phyloP scores from a whole-genome alignment of 352 stramenopile genomes.

The Detonula confervacea region DNA sequence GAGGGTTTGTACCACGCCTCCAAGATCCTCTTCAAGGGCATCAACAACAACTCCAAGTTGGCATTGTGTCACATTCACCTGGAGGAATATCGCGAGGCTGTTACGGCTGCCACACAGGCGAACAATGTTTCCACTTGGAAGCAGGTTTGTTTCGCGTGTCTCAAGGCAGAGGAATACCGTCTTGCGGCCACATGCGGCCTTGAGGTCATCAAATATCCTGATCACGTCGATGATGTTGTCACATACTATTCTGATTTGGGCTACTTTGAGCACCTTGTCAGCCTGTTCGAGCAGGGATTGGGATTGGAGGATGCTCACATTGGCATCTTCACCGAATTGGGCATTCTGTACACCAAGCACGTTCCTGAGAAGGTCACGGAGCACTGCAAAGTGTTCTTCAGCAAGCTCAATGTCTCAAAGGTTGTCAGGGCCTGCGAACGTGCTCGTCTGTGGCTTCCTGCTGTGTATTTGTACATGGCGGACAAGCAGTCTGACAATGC shows the following conservation, averaged over 20 bases:
- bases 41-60: slow-evolving; percentile 99
- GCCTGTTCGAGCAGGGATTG: slow-evolving; percentile 98
- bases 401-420: slow-evolving; percentile 99
- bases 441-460: slow-evolving; percentile 97
- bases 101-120: slow-evolving; percentile 98
- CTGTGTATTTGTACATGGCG: slow-evolving; percentile 99
- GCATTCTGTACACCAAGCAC: slow-evolving; percentile 99
- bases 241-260: slow-evolving; percentile 98
- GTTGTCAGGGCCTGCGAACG: slow-evolving; percentile 96
- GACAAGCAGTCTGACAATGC: slow-evolving; percentile 99
- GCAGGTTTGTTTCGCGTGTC: slow-evolving; percentile 98
- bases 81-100: slow-evolving; percentile 98
- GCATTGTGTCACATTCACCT: slow-evolving; percentile 99
- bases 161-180: slow-evolving; percentile 97
- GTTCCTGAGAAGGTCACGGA: slow-evolving; percentile 99
- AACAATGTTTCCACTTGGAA: slow-evolving; percentile 99
- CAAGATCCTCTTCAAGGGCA: slow-evolving; percentile 99
- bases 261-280: slow-evolving; percentile 95
- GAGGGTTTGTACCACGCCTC: slow-evolving; percentile 98
- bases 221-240: slow-evolving; percentile 99
- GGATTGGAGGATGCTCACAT: slow-evolving; percentile 98
- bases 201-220: slow-evolving; percentile 99
- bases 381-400: slow-evolving; percentile 99
- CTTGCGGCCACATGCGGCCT: slow-evolving; percentile 97
- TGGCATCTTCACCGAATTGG: slow-evolving; percentile 99